Evolutionary conservation across 1,139 yeast species (phyloP).

Genomic region (Debaryomyces coudertii): DNA sequence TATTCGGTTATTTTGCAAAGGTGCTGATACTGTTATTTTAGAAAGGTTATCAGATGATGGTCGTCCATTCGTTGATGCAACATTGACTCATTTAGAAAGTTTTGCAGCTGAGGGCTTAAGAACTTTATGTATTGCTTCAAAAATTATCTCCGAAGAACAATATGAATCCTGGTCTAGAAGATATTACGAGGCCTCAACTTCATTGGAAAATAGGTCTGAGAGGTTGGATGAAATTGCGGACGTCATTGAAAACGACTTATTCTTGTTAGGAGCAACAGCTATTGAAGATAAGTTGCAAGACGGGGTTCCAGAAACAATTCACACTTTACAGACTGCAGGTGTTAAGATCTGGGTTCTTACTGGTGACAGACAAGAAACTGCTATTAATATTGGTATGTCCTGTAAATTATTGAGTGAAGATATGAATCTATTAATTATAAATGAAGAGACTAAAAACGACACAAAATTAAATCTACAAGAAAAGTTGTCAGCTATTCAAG

Average conservation of each 20-base stretch:
- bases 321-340: slow-evolving; percentile 93
- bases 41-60: slow-evolving; percentile 74
- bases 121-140: slow-evolving; percentile 88
- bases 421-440: slow-evolving; percentile 88
- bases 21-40: slow-evolving; percentile 95
- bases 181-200: slow-evolving; percentile 81
- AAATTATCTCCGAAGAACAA: slow-evolving; percentile 79
- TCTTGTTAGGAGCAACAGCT: slow-evolving; percentile 93
- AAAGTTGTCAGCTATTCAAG: slow-evolving; percentile 74
- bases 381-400: slow-evolving; percentile 97
- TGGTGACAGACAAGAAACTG: slow-evolving; percentile 99
- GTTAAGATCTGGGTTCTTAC: slow-evolving; percentile 97
- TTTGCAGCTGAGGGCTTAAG: slow-evolving; percentile 96
- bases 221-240: slow-evolving; percentile 75
- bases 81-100: slow-evolving; percentile 88
- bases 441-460: slow-evolving; percentile 79
- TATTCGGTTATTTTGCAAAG: slow-evolving; percentile 88
- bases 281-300: slow-evolving; percentile 97
- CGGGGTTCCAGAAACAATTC: slow-evolving; percentile 97
- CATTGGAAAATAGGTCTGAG: slow-evolving; percentile 72
- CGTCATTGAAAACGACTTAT: slow-evolving; percentile 75
- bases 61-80: slow-evolving; percentile 80
- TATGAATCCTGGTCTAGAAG: slow-evolving; percentile 64
- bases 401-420: slow-evolving; percentile 93
- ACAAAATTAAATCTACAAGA: slow-evolving; percentile 72